Evolutionary conservation across 208 protist genomes (phyloP).

Genomic region (Borovskyia barvae): DNA sequence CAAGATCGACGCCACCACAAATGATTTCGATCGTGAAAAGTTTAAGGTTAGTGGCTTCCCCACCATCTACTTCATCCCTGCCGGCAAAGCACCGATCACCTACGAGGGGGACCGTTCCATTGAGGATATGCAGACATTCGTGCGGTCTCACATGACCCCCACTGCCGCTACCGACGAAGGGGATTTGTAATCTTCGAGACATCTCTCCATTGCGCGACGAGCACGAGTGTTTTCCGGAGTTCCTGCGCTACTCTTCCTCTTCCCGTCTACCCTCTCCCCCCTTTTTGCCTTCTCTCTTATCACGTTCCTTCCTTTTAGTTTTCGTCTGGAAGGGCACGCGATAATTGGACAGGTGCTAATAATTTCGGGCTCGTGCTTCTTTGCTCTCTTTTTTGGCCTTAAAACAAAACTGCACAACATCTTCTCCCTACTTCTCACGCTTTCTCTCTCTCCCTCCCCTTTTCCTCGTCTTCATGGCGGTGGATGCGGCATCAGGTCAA

Average conservation of each 20-base stretch:
- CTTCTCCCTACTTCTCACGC: too few species aligned
- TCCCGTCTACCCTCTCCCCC: too few species aligned
- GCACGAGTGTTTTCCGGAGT: too few species aligned
- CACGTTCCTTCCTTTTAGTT: too few species aligned
- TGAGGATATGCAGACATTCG: constrained; percentile 48
- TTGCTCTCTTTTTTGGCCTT: neutral
- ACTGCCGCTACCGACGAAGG: constrained; percentile 10
- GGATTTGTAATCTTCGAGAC: constrained; percentile 25
- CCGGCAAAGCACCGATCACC: constrained; percentile 33
- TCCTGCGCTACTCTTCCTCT: too few species aligned
- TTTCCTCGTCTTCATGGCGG: too few species aligned
- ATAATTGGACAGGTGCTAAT: too few species aligned
- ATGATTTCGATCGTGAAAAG: constrained; percentile 46
- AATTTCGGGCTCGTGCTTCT: neutral
- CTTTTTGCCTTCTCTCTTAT: too few species aligned
- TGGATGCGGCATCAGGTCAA: too few species aligned
- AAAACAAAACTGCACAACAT: neutral
- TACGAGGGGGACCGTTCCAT: constrained; percentile 81
- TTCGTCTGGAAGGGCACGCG: too few species aligned
- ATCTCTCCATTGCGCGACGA: too few species aligned
- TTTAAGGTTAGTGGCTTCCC: constrained; percentile 75
- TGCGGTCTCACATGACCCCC: constrained; percentile 39
- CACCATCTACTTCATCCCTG: constrained; percentile 83
- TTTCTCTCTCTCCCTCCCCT: too few species aligned
- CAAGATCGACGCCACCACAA: constrained; percentile 76